These are phyloP conservation scores for Acanthamoeba triangularis DNA, from an alignment of 208 protist species.

Conservation along the genomic window DNA sequence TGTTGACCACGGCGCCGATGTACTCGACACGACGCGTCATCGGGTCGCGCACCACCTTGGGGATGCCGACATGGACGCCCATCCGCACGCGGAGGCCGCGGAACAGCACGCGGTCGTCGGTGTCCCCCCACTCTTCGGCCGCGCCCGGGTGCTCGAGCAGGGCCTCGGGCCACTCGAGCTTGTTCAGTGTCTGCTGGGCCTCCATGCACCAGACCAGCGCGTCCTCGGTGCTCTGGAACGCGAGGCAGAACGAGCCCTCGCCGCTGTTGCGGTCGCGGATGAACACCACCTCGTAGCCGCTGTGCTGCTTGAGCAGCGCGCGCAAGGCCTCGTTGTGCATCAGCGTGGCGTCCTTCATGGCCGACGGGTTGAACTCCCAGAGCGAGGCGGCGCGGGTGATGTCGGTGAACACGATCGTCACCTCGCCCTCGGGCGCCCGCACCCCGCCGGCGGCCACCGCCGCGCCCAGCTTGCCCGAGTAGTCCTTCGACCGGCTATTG, in stretches of 20 bases:
- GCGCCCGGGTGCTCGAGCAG: constrained; percentile 60
- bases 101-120: constrained; percentile 55
- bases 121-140: constrained; percentile 31
- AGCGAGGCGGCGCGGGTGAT: constrained; percentile 26
- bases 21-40: constrained; percentile 63
- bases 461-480: neutral
- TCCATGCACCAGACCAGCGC: constrained; percentile 16
- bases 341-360: neutral
- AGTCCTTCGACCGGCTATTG: neutral
- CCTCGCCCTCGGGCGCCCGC: constrained; percentile 23
- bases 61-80: constrained; percentile 52
- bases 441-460: neutral
- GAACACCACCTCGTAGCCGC: constrained; percentile 51
- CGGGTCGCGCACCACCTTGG: constrained; percentile 2
- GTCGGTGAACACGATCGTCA: constrained; percentile 50
- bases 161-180: constrained; percentile 50
- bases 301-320: neutral
- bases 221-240: constrained; percentile 13
- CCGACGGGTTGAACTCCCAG: neutral
- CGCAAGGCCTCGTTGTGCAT: constrained; percentile 12
- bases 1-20: constrained; percentile 26
- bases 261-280: constrained; percentile 53
- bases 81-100: constrained; percentile 59
- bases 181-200: constrained; percentile 30
- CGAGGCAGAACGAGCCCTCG: constrained; percentile 72